Base-by-base conservation (phyloP, 805 yeast genomes). In the Clavispora fructus region DNA sequence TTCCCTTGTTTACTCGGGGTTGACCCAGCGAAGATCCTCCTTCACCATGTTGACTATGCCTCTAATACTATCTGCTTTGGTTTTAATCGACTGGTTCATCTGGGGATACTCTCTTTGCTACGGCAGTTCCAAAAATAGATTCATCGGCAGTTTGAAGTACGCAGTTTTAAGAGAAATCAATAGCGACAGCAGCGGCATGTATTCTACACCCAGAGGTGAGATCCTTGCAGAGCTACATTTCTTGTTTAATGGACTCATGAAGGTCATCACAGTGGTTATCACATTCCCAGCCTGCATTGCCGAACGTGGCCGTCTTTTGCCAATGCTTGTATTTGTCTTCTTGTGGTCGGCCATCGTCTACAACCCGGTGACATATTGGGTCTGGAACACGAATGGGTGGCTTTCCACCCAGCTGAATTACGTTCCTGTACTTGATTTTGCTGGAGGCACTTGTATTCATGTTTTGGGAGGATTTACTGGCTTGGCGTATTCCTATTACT, bases 391-490 rank as follows among this genome's bases (percentile, higher is more conserved):
- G 19, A 60, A 68, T 41, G 77, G 77, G 9, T 71, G 75, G 75
- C 60, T 71, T 4, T 67, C 73, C 0, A 55, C 63, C 1, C 69
- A 69, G 44, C 54, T 59, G 14, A 47, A 52, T 13, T 56, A 47
- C 29, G 48, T 67, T 3, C 74, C 75, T 0, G 75, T 70, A 4
- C 55, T 70, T 10, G 77, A 71, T 51, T 71, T 71, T 58, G 75
- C 77, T 6, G 77, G 77, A 10, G 77, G 75, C 10, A 67, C 62
- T 39, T 68, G 73, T 51, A 62, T 71, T n/a, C 77, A 71, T 48
- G 57, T 70, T 30, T 74, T 71, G 4, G 65, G 74, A 52, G 77
- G 77, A n/a, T 69, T 71, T 45, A 71, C 77, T 9, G 62, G 70
- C 3, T 60, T 71, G 44, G 74, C 74, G 4, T 71, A 71, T 47